Conservation (phyloP, 805 yeast species). For the Saccharomyces paradoxus region DNA sequence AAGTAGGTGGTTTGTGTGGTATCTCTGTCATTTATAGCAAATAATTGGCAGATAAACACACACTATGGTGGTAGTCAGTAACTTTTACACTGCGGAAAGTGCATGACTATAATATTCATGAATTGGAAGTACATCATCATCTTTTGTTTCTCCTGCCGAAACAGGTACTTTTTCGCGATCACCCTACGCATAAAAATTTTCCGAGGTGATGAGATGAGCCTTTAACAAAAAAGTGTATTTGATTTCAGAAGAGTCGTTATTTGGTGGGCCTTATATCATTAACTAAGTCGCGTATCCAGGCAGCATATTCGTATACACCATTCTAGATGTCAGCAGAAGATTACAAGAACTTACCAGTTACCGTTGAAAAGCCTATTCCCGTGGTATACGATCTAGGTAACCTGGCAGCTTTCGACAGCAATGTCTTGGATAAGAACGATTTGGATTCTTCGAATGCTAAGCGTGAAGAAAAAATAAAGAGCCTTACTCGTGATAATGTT, state of each 20-base stretch:
- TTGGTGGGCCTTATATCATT: background rate
- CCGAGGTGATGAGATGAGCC: background rate
- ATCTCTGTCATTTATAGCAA: background rate
- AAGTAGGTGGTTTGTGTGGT: background rate
- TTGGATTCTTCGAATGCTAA: slow-evolving; percentile 44
- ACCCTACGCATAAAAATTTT: background rate
- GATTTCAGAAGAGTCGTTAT: background rate
- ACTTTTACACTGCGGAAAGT: background rate
- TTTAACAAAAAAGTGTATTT: background rate
- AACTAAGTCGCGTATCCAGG: background rate
- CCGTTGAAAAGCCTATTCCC: slow-evolving; percentile 88
- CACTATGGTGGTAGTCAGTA: background rate
- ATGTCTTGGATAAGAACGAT: slow-evolving; percentile 63
- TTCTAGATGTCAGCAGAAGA: slow-evolving; percentile 17
- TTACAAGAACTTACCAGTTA: slow-evolving; percentile 45
- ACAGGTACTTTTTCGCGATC: background rate
- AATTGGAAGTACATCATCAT: background rate
- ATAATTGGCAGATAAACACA: background rate
- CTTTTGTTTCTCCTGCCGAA: background rate
- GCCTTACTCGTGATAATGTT: slow-evolving; percentile 80
- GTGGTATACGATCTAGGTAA: slow-evolving; percentile 85
- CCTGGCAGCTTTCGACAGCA: slow-evolving; percentile 81
- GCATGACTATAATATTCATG: background rate
- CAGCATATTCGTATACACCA: background rate
- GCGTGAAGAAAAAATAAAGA: slow-evolving; percentile 56